Evolutionary conservation across 2,329 filamentous ascomycete species (phyloP), one percentile per base, ranked within the genome.

Genomic region (Botrytis galanthina): DNA sequence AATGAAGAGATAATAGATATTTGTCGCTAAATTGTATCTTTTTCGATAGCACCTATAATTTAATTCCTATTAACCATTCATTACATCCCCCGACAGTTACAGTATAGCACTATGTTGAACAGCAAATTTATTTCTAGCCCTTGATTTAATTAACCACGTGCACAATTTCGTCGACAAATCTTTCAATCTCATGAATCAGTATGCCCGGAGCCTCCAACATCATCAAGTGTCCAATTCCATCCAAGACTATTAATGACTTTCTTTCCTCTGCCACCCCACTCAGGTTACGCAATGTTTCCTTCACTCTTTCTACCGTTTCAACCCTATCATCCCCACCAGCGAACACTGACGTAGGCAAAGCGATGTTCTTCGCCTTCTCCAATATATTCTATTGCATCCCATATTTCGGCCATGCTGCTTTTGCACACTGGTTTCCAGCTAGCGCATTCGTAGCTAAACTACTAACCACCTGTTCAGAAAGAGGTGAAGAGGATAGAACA

Each of bases 311-410:
- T n/a, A 78, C 75, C 2, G 79, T 75, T 74, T 83, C 82, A 18
- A 83, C 80, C 10, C 78, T 72, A 75, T 83, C 82, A 29, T 77
- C 60, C 29, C 79, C 80, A 9, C 81, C 82, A 26, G 76, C 79
- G n/a, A 83, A 51, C 44, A 78, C 78, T 59, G 75, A 75, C 66
- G 76, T 76, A 37, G 73, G 80, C 7, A 76, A 75, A 37, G 76
- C 48, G 35, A 78, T 78, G 22, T 69, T 61, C 37, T 73, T 76
- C 18, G 77, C 75, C 16, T 72, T 54, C 7, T 74, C 72, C 2
- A 77, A 73, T 61, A 82, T 79, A 73, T 83, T 78, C 70, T 83
- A 81, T 42, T 72, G 75, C 80, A 82, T 82, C 8, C 76, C 80
- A 73, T 82, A 81, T 12, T 74, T 73, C 22, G 81, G 80, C 82